Conservation (phyloP, 2,329 filamentous ascomycete genomes). For the Trichophyton benhamiae region DNA sequence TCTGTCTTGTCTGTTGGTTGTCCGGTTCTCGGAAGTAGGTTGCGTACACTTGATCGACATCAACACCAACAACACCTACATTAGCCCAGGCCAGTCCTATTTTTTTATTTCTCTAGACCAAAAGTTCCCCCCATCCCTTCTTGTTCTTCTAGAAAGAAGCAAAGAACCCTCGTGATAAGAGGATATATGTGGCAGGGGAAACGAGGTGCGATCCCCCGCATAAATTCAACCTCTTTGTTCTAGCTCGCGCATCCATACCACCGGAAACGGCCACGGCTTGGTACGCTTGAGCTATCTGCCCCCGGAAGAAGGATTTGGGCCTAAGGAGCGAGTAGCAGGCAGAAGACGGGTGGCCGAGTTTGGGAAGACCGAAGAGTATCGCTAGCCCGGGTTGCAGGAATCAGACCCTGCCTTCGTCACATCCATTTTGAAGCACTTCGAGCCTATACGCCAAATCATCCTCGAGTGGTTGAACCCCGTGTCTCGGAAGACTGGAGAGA, state of each 20-base stretch:
- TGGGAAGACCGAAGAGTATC: neutral
- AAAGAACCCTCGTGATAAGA: neutral
- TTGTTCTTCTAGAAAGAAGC: neutral
- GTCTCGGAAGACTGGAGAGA: neutral
- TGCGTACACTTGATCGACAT: neutral
- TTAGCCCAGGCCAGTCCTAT: neutral
- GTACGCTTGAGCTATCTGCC: neutral
- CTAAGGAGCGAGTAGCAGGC: no score
- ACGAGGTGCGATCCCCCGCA: neutral
- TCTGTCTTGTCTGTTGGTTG: no score
- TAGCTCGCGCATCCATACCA: neutral
- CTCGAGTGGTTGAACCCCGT: neutral
- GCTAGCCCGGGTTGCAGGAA: neutral
- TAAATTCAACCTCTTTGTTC: neutral
- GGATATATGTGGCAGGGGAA: neutral
- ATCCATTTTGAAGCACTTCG: no score
- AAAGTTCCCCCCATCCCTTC: neutral
- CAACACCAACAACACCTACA: neutral
- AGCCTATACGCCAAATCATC: neutral
- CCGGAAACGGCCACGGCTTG: neutral
- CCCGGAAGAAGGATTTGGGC: neutral
- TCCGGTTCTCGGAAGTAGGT: neutral
- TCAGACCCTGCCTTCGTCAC: neutral
- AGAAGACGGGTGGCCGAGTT: neutral
- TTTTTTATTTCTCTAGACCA: neutral